phyloP scores from a whole-genome alignment of 192 early-diverging fungal species.

The Thamnidium elegans region DNA sequence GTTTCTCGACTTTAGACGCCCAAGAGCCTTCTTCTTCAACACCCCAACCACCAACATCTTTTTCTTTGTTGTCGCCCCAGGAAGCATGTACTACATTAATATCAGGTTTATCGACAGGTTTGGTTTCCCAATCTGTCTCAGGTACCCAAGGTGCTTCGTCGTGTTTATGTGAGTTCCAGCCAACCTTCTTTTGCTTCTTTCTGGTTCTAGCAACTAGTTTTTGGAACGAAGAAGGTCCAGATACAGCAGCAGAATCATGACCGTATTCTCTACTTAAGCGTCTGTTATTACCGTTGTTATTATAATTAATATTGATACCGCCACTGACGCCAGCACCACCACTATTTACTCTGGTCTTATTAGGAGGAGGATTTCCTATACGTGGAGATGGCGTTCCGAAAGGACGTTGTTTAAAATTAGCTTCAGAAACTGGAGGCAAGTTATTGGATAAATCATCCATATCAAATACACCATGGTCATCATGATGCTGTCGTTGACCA shows the following conservation, averaged over 20 bases:
- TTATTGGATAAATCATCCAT: constrained; percentile 4
- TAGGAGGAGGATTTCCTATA: too few relatives aligned
- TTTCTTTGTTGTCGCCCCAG: not conserved
- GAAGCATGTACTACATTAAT: not conserved
- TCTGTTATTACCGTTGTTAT: constrained; percentile 1
- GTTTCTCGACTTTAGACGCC: constrained; percentile 9
- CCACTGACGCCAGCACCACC: too few relatives aligned
- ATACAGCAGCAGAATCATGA: not conserved
- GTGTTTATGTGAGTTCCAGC: constrained; percentile 30
- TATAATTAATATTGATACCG: not conserved
- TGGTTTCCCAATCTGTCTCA: constrained; percentile 23
- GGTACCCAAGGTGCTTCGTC: constrained; percentile 28
- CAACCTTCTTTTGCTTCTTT: constrained; percentile 13
- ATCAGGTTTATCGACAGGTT: not conserved
- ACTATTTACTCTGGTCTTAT: too few relatives aligned
- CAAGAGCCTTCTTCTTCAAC: not conserved
- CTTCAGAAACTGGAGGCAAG: not conserved
- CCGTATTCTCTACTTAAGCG: not conserved
- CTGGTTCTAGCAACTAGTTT: not conserved
- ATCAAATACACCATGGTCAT: not conserved
- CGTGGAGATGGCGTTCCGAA: too few relatives aligned
- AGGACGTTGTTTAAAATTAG: not conserved
- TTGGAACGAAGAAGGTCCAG: constrained; percentile 7
- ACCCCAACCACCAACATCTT: constrained; percentile 1
- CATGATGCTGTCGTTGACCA: not conserved